Evolutionary conservation across 1,284 basidiomycete species (phyloP), one percentile per base, ranked within the genome.

Genomic region (Apiotrichum gracile): DNA sequence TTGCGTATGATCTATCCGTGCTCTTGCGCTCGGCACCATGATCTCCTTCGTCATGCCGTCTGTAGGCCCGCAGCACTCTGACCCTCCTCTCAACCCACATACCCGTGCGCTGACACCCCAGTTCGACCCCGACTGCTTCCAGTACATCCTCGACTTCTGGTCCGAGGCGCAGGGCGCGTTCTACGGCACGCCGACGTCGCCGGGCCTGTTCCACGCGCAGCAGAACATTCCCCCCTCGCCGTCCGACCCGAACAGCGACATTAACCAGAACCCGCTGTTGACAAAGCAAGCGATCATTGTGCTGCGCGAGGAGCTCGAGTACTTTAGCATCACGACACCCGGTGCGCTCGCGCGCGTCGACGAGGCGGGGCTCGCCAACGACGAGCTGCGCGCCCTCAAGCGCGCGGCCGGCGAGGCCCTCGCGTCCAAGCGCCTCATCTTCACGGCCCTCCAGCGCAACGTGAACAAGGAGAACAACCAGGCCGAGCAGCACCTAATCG

Each of bases 381-480:
- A 83, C 27, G 78, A 80, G 52, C 78, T 92, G 67, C 77, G 87
- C 54, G 84, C 85, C 54, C 78, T 90, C 58, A 97, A 93, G 78
- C 80, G 82, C 63, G 81, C 82, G 63, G 93, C 89, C 62, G 94
- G 96, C 16, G 81, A 86, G 58, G 87, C 87, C 61, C 80, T 99
- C 58, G 85, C 97, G 69, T 85, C 88, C 57, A 88, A 91, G 72
- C 82, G 82, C 66, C 90, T 87, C 72, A 97, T 99, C 67, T 99
- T 99, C 72, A 96, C 96, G 2, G 94, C 94, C 22, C 78, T 99
- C 55, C 94, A 99, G 79, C 81, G 96, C 64, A 99, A 98, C 75
- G 92, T 98, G 57, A 96, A 96, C 78, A 96, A 96, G 80, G 94
- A 97, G 79, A 97, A 97, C 75, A 98, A 99, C 72, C 80, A 97